A percentile compares a stretch with the other conserved stretches of the same genome.
These are phyloP conservation scores for Lachnellula willkommii DNA, from an alignment of 2,329 filamentous ascomycete species.

Conservation along the genomic window DNA sequence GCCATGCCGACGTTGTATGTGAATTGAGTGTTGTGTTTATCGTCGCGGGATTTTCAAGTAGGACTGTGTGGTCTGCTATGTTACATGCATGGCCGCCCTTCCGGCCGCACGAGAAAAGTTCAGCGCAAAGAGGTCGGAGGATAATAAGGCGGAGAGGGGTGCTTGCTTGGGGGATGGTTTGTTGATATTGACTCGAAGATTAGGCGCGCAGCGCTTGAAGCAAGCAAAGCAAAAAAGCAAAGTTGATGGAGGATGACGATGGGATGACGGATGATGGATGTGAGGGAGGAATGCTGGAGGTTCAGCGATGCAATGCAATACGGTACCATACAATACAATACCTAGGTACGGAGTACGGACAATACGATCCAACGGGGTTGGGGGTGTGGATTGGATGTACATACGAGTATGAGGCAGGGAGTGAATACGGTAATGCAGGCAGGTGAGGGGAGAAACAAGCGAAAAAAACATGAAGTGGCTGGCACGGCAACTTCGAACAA, in stretches of 20 bases:
- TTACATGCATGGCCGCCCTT: slow-evolving; percentile 20
- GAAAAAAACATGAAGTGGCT: slow-evolving; percentile 5
- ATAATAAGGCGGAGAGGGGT: slow-evolving; percentile 3
- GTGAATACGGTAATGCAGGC: background rate
- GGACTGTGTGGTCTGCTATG: slow-evolving; percentile 10
- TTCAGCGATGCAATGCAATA: slow-evolving; percentile 9
- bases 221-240: slow-evolving; percentile 2
- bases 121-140: background rate
- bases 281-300: slow-evolving; percentile 16
- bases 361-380: background rate
- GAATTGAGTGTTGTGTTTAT: slow-evolving; percentile 2
- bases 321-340: slow-evolving; percentile 1
- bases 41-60: slow-evolving; percentile 12
- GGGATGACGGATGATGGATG: slow-evolving; percentile 4
- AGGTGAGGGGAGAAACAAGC: background rate
- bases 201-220: slow-evolving; percentile 21
- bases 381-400: background rate
- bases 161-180: slow-evolving; percentile 7
- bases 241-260: slow-evolving; percentile 4
- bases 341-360: background rate
- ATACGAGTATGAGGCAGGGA: too few relatives aligned
- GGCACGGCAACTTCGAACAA: background rate
- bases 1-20: slow-evolving; percentile 41
- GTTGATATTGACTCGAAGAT: slow-evolving; percentile 13
- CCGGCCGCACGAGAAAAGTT: slow-evolving; percentile 14